Evolutionary conservation across 768 basidiomycete genomes (phyloP).

Genomic region (Phylloporus scabripes): DNA sequence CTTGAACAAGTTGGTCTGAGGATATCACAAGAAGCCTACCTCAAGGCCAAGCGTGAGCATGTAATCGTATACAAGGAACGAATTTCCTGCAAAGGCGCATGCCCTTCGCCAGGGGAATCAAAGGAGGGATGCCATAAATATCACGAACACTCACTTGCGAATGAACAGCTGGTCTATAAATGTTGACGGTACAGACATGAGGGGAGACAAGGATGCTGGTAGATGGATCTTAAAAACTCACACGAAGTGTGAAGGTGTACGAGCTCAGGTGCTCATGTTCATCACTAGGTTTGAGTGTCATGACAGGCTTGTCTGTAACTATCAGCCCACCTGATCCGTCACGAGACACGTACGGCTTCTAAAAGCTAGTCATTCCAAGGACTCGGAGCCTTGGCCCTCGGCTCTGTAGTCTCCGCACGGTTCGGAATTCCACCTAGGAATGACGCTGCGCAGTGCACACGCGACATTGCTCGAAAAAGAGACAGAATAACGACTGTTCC

Average conservation of each 20-base stretch:
- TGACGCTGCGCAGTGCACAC: too few species aligned
- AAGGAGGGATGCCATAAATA: not conserved
- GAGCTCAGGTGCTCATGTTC: too few species aligned
- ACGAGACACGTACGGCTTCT: not conserved
- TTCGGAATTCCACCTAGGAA: not conserved
- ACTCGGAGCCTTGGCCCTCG: not conserved
- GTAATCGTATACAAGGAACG: slow-evolving; percentile 26
- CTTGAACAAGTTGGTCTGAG: not conserved
- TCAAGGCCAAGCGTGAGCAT: slow-evolving; percentile 24
- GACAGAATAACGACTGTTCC: too few species aligned
- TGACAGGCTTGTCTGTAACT: not conserved
- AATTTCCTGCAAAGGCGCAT: slow-evolving; percentile 14
- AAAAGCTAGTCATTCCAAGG: not conserved
- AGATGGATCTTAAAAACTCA: not conserved
- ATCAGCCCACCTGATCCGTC: not conserved
- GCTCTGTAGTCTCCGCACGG: not conserved
- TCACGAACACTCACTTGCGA: slow-evolving; percentile 1
- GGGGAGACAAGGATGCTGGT: not conserved
- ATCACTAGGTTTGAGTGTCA: not conserved
- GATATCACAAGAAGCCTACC: slow-evolving; percentile 7
- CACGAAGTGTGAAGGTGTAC: not conserved
- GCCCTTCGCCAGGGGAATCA: slow-evolving; percentile 2
- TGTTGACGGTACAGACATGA: slow-evolving; percentile 3
- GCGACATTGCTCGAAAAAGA: too few species aligned
- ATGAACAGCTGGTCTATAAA: not conserved